Base-by-base conservation (phyloP, 139 green algal species). In the Pycnococcus provasolii region DNA sequence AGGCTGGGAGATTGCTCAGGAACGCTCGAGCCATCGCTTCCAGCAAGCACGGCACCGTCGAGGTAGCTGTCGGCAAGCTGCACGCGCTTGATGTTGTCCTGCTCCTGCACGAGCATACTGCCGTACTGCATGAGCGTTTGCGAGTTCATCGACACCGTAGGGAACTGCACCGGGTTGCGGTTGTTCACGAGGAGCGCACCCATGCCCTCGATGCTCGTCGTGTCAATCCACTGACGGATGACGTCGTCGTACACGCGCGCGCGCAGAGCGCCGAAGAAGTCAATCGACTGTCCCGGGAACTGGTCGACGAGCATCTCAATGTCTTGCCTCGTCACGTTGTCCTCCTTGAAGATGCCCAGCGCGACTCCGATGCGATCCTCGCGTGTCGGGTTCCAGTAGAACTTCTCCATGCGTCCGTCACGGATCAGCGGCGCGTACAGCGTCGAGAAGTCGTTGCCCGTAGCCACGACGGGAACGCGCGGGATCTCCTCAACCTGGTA, bases 321-420 rank as follows among this genome's bases (percentile, higher is more conserved):
- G 53, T 84, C 79, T 1, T 67, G 42, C 60, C 72, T 13, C 15
- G 39, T 55, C 3, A 84, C 53, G 45, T 66, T 72, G 65, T 86
- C 79, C 5, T 83, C 76, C 67, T 90, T 81, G 90, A 97, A 99
- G 86, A 99, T 98, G 71, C 92, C 90, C 77, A 88, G 88, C 86
- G 81, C 92, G 65, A 99, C 88, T 42, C 91, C 93, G 41, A 97
- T 80, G 73, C 92, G 89, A 81, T 99, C 93, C 75, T 96, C 89
- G 37, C 74, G 69, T 46, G 86, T 96, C 60, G 85, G 84, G 75
- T 91, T 88, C 93, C 93, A 99, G 88, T 99, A 99, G 86, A 89
- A 99, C 85, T 90, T 88, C 86, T 98, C 94, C 94, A 99, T 99
- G 70, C 94, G 93, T 51, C 93, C 94, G 74, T 99, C 94, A 80